phyloP scores from a whole-genome alignment of 2,329 filamentous ascomycete species.

The Talaromyces albobiverticillius region DNA sequence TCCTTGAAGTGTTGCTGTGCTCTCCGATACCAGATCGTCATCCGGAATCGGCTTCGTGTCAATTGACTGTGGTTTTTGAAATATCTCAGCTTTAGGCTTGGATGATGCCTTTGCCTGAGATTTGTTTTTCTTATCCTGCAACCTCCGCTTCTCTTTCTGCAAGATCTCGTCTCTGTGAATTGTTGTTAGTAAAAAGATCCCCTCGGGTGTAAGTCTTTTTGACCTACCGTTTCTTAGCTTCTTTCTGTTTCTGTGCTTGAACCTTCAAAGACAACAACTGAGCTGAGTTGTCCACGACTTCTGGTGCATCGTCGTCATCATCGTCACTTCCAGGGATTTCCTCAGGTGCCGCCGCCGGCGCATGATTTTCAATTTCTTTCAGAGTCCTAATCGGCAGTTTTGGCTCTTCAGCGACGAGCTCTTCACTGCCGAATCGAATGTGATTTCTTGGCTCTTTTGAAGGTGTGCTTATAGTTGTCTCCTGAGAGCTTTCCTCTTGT shows the following conservation, averaged over 20 bases:
- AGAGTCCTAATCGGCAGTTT: constrained; percentile 20
- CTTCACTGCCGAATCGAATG: constrained; percentile 42
- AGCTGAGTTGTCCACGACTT: constrained; percentile 39
- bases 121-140: constrained; percentile 39
- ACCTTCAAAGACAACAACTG: constrained; percentile 37
- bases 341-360: constrained; percentile 1
- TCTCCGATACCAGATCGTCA: constrained; percentile 40
- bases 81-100: constrained; percentile 30
- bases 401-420: no score
- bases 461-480: background rate
- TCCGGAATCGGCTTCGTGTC: constrained; percentile 22
- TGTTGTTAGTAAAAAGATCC: background rate
- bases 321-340: constrained; percentile 23
- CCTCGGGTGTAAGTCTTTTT: background rate
- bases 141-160: constrained; percentile 38
- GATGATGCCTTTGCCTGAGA: constrained; percentile 32
- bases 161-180: constrained; percentile 33
- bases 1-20: constrained; percentile 39
- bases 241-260: constrained; percentile 37
- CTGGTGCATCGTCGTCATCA: constrained; percentile 42
- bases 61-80: constrained; percentile 7
- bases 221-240: constrained; percentile 35
- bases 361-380: constrained; percentile 21
- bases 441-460: constrained; percentile 20
- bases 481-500: background rate